Conservation (phyloP, 2,329 filamentous ascomycete genomes). For the Stagonosporopsis tanaceti region DNA sequence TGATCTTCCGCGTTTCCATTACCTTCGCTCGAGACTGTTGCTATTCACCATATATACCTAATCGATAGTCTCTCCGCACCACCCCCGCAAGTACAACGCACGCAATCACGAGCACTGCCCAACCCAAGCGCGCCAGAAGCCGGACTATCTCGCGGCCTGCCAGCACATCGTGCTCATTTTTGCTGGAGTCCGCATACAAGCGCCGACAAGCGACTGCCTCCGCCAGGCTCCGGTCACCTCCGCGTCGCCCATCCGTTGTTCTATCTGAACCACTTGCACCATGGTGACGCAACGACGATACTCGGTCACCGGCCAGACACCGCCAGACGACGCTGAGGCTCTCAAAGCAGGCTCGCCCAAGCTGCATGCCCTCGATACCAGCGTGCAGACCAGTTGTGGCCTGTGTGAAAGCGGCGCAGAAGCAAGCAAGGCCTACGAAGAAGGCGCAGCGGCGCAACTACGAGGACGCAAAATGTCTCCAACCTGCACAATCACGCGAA, state of each 20-base stretch:
- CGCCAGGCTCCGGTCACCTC: constrained; percentile 8
- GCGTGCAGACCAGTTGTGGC: constrained; percentile 43
- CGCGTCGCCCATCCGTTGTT: constrained; percentile 3
- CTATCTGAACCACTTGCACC: constrained; percentile 9
- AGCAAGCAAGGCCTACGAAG: constrained; percentile 19
- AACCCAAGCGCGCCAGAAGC: constrained; percentile 29
- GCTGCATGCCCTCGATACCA: constrained; percentile 47
- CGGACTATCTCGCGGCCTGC: constrained; percentile 28
- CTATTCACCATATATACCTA: constrained; percentile 21
- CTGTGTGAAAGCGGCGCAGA: constrained; percentile 38
- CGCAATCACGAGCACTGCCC: constrained; percentile 37
- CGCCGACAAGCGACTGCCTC: constrained; percentile 21
- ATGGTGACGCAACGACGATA: constrained; percentile 48
- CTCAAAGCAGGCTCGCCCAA: constrained; percentile 47
- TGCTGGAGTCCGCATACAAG: constrained; percentile 24
- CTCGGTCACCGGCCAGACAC: constrained; percentile 49
- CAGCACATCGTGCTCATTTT: constrained; percentile 28
- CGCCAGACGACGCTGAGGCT: constrained; percentile 44
- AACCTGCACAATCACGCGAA: constrained; percentile 34
- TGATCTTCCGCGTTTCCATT: not conserved
- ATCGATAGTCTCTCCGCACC: constrained; percentile 37
- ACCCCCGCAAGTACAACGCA: constrained; percentile 28
- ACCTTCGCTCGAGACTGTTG: constrained; percentile 3
- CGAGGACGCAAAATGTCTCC: constrained; percentile 41
- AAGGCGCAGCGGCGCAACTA: constrained; percentile 26